Conservation (phyloP, 768 basidiomycete genomes). For the Leccinum olivaceopallidum region DNA sequence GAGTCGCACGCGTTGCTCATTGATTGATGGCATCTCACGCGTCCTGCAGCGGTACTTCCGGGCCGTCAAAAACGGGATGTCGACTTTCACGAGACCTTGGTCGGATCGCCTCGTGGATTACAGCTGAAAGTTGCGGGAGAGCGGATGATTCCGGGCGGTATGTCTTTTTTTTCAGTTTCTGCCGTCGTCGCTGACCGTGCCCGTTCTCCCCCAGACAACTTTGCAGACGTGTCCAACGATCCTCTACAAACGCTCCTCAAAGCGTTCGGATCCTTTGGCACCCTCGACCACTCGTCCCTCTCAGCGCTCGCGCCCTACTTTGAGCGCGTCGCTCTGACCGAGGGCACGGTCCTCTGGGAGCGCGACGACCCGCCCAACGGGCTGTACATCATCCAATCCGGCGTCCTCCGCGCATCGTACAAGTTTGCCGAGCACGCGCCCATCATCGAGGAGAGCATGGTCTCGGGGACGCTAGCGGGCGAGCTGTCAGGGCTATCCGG, state of each 20-base stretch:
- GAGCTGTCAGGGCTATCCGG: conserved; percentile 85
- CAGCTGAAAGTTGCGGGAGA: conserved; percentile 74
- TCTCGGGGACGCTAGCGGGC: conserved; percentile 88
- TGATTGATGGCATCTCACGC: not conserved
- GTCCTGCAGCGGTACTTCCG: conserved; percentile 40
- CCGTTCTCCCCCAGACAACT: conserved; percentile 11
- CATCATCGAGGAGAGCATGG: conserved; percentile 86
- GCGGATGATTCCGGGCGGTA: conserved; percentile 65
- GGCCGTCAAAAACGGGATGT: conserved; percentile 54
- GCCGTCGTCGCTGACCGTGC: not conserved
- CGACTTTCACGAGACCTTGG: conserved; percentile 41
- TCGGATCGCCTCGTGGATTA: conserved; percentile 64
- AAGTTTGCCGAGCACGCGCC: conserved; percentile 68
- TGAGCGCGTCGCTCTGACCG: conserved; percentile 54
- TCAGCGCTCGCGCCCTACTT: conserved; percentile 71
- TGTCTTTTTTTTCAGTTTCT: not conserved
- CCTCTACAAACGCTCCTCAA: conserved; percentile 76
- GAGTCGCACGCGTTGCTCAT: conserved; percentile 27
- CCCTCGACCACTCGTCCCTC: conserved; percentile 57
- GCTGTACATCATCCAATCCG: conserved; percentile 86
- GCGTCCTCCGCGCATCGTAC: conserved; percentile 84
- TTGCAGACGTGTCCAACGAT: conserved; percentile 45
- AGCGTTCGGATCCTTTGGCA: conserved; percentile 75
- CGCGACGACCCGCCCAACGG: conserved; percentile 79
- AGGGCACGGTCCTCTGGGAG: conserved; percentile 69